Base-by-base conservation (phyloP, 2,329 filamentous ascomycete genomes). In the Penicillium expansum region DNA sequence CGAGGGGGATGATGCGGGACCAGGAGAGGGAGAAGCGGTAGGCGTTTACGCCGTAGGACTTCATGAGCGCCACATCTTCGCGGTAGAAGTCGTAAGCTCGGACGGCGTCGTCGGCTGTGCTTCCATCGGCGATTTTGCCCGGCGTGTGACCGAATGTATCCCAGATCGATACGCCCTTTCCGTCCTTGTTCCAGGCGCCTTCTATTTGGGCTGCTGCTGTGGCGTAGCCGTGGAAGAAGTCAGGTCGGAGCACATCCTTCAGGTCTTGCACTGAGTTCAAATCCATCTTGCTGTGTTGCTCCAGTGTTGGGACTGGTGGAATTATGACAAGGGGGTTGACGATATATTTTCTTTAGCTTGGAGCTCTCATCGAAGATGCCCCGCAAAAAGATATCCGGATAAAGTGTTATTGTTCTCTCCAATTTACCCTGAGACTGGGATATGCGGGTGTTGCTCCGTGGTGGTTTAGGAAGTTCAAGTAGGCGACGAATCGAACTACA, bases 1-100 rank as follows among this genome's bases (percentile, higher is more conserved):
- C 90, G 11, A 90, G 79, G 2, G 90, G 90, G 63, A 93, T 90
- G 66, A 92, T 87, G 55, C 90, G 86, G 11, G 88, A 86, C 69
- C 69, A 93, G 13, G 88, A 87, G 57, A 93, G 79, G 44, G 89
- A 92, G 78, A 93, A 93, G 44, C 89, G 88, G 77, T 93, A 93
- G 43, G 83, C 83, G 64, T 83, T 86, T 59, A 88, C 84, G 32
- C 89, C 88, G 20, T 89, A 81, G 24, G 82, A 79, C 76, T 90
- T 90, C 66, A 93, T 81, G 18, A 93, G 82, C 14, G 80, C 82
- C 67, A 93, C 88, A 70, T 93, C 90, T 69, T 89, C 83, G 44
- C 77, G 80, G 58, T 86, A 89, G 51, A 87, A 83, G 76, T 92
- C 86, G 79, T 93, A 93, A 33, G 88, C 90, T 76, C 92, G 88